Evolutionary conservation across 495 filamentous ascomycete genomes (phyloP), one percentile per base, ranked within the genome.

Genomic region (Tuber borchii): DNA sequence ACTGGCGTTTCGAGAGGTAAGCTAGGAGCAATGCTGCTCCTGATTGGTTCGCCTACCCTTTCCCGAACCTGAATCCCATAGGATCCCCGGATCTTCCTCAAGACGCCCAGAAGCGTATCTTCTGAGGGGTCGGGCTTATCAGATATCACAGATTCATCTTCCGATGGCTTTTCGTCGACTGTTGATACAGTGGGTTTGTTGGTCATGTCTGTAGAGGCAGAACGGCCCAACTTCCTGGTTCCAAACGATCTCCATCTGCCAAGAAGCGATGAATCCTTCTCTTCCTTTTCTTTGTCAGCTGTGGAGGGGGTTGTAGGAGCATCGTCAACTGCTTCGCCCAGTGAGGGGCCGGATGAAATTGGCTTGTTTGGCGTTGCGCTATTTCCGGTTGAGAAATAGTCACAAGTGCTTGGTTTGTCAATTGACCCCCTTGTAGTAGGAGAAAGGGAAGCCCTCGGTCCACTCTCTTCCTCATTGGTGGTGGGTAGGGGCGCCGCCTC

Each of bases 81-180:
- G 22, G 91, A 90, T 75, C 90, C 87, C 71, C 88, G 89, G 22
- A 97, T 89, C 77, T 87, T 90, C 73, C 96, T 93, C 65, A 98
- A 87, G 2, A 92, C 89, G 1, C 95, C 95, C 48, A 87, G 85
- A 73, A 99, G 90, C 76, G 90, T 95, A 75, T 95, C 91, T 45
- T 97, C 94, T 56, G 93, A 88, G 19, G 91, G 74, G 46, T 96
- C 93, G 56, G 93, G 94, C 77, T 93, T 93, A 74, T 94, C 93
- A 10, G 87, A 87, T 39, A 86, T 85, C 71, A 88, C 87, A 17
- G 87, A 87, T 20, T 78, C 77, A 51, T 84, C 83, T 65, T 31
- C 56, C 1, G 78, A 31, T 39, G 90, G 87, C 82, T 94, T 93
- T 79, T 97, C 94, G 79, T 97, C 94, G 1, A 89, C 84, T 39